Percentiles rank a stretch among this genome's conserved stretches.
phyloP scores from a whole-genome alignment of 1,284 basidiomycete genomes.

The Rhodotorula sp. region DNA sequence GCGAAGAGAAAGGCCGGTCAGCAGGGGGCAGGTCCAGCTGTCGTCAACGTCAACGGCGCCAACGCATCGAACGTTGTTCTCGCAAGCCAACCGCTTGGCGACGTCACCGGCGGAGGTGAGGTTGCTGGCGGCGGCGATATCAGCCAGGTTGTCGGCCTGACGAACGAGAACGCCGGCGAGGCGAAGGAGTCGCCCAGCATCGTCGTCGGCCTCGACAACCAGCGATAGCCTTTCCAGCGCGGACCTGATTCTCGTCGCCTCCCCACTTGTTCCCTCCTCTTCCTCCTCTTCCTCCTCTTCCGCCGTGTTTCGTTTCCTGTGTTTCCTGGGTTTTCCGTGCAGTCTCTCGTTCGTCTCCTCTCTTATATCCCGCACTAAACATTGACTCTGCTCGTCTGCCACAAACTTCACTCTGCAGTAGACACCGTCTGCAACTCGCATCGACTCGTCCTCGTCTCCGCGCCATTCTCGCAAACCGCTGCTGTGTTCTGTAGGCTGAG shows the following conservation, averaged over 20 bases:
- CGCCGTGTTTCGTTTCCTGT: too few species aligned
- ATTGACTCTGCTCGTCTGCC: too few species aligned
- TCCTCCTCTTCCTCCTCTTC: too few species aligned
- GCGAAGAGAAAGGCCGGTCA: constrained; percentile 56
- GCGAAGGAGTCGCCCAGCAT: neutral
- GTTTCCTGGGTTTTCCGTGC: too few species aligned
- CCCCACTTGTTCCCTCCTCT: neutral
- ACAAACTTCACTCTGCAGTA: too few species aligned
- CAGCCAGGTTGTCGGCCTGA: constrained; percentile 27
- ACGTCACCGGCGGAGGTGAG: constrained; percentile 26
- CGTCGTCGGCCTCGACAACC: constrained; percentile 16
- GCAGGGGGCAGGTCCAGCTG: constrained; percentile 2
- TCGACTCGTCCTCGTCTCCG: too few species aligned
- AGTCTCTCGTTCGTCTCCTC: too few species aligned
- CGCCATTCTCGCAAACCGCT: too few species aligned
- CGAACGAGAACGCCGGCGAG: constrained; percentile 9
- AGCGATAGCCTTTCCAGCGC: neutral
- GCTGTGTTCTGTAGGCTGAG: too few species aligned
- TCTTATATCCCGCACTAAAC: too few species aligned
- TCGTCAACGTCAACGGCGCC: constrained; percentile 20
- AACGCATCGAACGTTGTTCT: constrained; percentile 5
- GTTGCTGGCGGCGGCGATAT: constrained; percentile 27
- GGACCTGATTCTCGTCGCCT: neutral
- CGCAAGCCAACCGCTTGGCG: constrained; percentile 17
- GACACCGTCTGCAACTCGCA: too few species aligned